Conservation (phyloP, 192 early-diverging fungal genomes). For the Coemansia sp. region DNA sequence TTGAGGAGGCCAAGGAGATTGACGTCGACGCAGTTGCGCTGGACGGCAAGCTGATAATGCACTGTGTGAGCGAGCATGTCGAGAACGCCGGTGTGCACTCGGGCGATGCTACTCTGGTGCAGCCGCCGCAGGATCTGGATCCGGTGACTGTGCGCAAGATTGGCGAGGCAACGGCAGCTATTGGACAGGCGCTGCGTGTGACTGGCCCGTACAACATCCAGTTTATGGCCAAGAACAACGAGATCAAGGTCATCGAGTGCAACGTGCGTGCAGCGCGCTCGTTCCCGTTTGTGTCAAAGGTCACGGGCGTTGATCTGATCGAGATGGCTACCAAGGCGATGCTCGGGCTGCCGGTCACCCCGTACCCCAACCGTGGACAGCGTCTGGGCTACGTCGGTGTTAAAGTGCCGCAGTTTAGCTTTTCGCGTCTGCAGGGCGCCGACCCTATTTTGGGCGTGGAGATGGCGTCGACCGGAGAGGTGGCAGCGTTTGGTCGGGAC, state of each 20-base stretch:
- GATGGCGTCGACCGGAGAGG: slow-evolving; percentile 99
- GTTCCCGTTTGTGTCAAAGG: slow-evolving; percentile 98
- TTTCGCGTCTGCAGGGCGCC: slow-evolving; percentile 91
- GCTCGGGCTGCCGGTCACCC: slow-evolving; percentile 74
- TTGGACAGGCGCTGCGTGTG: slow-evolving; percentile 88
- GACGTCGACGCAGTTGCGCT: slow-evolving; percentile 98
- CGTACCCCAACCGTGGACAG: slow-evolving; percentile 79
- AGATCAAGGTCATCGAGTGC: slow-evolving; percentile 99
- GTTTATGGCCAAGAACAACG: slow-evolving; percentile 99
- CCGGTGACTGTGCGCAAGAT: slow-evolving; percentile 93
- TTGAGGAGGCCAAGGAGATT: slow-evolving; percentile 97
- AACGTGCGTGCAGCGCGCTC: slow-evolving; percentile 95
- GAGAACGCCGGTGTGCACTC: slow-evolving; percentile 99
- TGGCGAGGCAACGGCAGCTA: slow-evolving; percentile 86
- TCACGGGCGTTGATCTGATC: slow-evolving; percentile 89
- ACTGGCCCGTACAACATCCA: slow-evolving; percentile 99
- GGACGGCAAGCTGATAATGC: slow-evolving; percentile 89
- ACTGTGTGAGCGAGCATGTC: slow-evolving; percentile 96
- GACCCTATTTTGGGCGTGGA: slow-evolving; percentile 98
- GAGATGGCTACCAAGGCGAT: slow-evolving; percentile 97
- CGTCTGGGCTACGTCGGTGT: slow-evolving; percentile 83
- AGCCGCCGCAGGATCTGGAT: slow-evolving; percentile 94
- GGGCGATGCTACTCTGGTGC: slow-evolving; percentile 94
- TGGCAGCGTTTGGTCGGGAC: slow-evolving; percentile 95
- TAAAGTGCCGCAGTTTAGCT: slow-evolving; percentile 98